Conservation (phyloP, 139 green algal genomes). For the Klebsormidium nitens region DNA sequence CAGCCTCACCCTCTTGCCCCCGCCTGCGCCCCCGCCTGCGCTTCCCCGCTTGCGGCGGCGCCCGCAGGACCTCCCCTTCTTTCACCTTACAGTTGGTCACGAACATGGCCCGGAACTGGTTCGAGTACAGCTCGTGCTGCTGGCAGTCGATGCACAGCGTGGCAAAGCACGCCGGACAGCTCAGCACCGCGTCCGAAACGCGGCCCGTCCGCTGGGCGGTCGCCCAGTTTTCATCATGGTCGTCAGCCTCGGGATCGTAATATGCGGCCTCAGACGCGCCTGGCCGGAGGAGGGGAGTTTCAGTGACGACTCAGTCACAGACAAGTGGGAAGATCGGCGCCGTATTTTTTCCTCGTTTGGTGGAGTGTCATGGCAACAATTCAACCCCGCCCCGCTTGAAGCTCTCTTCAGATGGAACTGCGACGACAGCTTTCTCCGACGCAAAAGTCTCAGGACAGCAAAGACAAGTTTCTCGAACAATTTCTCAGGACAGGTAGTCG, state of each 20-base stretch:
- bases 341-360: too few species aligned
- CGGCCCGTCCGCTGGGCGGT: slow-evolving; percentile 12
- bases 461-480: too few species aligned
- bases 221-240: slow-evolving; percentile 15
- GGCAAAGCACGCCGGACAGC: slow-evolving; percentile 32
- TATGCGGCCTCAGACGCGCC: neutral
- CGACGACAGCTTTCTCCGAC: too few species aligned
- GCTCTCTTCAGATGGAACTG: too few species aligned
- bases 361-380: too few species aligned
- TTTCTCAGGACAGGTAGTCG: too few species aligned
- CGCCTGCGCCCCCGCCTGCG: neutral
- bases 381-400: too few species aligned
- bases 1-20: neutral
- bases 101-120: slow-evolving; percentile 40
- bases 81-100: slow-evolving; percentile 22
- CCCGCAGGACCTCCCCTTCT: slow-evolving; percentile 2
- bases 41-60: neutral
- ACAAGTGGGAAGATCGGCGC: too few species aligned
- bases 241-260: slow-evolving; percentile 14
- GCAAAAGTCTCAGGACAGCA: too few species aligned
- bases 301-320: too few species aligned
- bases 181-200: slow-evolving; percentile 31
- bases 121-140: slow-evolving; percentile 21
- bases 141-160: slow-evolving; percentile 36
- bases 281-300: too few species aligned